A percentile compares a stretch with the other conserved stretches of the same genome.
Conservation (phyloP, 1,139 yeast species). For the Hyphopichia pseudoburtonii region DNA sequence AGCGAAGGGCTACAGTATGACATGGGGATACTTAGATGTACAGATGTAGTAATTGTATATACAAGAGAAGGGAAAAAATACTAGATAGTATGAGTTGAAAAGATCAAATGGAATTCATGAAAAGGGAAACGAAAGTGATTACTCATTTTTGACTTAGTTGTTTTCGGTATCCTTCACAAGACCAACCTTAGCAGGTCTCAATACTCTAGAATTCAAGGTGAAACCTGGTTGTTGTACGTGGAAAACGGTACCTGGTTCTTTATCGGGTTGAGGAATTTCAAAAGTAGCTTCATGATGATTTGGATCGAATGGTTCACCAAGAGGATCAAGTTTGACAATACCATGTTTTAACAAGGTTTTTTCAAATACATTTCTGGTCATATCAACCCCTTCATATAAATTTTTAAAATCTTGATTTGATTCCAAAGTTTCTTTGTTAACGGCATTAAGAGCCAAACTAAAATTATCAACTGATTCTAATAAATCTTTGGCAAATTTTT, state of each 20-base stretch:
- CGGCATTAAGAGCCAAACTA: slow-evolving; percentile 80
- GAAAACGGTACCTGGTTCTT: slow-evolving; percentile 91
- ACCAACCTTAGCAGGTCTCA: slow-evolving; percentile 97
- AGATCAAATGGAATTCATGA: not conserved
- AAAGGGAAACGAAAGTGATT: not conserved
- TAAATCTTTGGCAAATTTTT: slow-evolving; percentile 88
- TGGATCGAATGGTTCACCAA: slow-evolving; percentile 87
- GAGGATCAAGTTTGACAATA: slow-evolving; percentile 73
- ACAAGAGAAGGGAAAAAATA: not conserved
- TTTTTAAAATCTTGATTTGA: slow-evolving; percentile 66
- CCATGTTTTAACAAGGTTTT: slow-evolving; percentile 84
- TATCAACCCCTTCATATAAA: slow-evolving; percentile 84
- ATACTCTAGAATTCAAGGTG: slow-evolving; percentile 80
- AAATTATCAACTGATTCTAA: slow-evolving; percentile 90
- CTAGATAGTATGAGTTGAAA: not conserved
- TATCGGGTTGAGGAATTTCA: slow-evolving; percentile 83
- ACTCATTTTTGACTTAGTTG: slow-evolving; percentile 12
- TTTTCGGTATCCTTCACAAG: slow-evolving; percentile 60
- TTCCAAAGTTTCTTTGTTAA: slow-evolving; percentile 62
- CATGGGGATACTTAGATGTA: too few relatives aligned
- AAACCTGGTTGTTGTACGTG: slow-evolving; percentile 92
- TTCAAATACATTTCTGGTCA: slow-evolving; percentile 87
- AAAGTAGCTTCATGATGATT: slow-evolving; percentile 92
- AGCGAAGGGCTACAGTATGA: too few relatives aligned
- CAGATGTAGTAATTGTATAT: not conserved